Evolutionary conservation across 176 grass and related monocot species (phyloP), one percentile per base, ranked within the genome.

Genomic region (Carex scoparia): DNA sequence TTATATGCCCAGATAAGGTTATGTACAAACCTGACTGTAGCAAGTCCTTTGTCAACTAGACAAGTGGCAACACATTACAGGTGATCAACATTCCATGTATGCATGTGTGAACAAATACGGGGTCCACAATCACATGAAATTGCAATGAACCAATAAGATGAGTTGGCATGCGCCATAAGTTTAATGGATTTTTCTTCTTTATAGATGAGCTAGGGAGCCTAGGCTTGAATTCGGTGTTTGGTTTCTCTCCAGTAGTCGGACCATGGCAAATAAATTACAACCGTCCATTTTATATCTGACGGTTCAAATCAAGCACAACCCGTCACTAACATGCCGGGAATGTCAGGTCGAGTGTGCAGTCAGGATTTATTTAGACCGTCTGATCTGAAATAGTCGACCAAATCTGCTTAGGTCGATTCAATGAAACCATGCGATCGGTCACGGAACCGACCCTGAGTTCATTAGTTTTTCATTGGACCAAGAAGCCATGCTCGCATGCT

Each of bases 111-210:
- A 54, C 13, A 80, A 61, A 59, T 38, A 6, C 61, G 58, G 80
- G 60, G 11, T 40, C 80, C 80, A 65, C 23, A 82, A 82, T 82
- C 80, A 82, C 80, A 65, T 82, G 61, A 49, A 64, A 48, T 82
- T 61, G 16, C 37, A 48, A 30, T 51, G 62, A 42, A 27, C 58
- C 28, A 81, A 51, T 82, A 65, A 46, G 79, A 31, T 66, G 59
- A 82, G 80, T 82, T 82, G 80, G 80, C 80, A 82, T 66, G 80
- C 28, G 19, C 80, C 40, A 64, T 30, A 48, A 82, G 2, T 82
- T 82, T 30, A 2, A 51, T 66, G 80, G 80, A 65, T 53, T 46
- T 66, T 82, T 82, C 18, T 53, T 61, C 44, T 82, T 64, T 82
- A 64, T 14, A 82, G 61, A 64, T 44, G 32, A 38, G 58, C 46